These are phyloP conservation scores for Pythium phragmiticola DNA, from an alignment of 352 stramenopile genomes.

Conservation along the genomic window DNA sequence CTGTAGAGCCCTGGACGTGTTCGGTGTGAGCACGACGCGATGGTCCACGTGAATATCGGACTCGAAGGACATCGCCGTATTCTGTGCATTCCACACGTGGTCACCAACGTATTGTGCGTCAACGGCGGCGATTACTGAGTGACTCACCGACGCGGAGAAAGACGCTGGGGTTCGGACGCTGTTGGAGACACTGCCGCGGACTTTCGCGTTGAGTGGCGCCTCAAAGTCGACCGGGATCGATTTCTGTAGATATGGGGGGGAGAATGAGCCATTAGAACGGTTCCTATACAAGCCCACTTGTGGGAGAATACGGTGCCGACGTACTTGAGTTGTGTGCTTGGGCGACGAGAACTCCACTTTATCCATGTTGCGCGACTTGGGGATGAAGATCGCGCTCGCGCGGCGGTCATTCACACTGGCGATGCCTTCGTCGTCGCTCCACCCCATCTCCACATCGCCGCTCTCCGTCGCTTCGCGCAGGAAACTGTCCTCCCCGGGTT, in stretches of 20 bases:
- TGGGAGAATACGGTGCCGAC: neutral
- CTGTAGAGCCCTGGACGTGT: constrained; percentile 72
- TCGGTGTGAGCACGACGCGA: constrained; percentile 57
- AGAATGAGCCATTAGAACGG: too few species aligned
- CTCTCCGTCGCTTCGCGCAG: constrained; percentile 18
- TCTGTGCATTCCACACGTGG: constrained; percentile 23
- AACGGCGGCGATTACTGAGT: neutral
- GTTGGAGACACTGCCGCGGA: neutral
- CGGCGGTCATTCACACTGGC: constrained; percentile 27
- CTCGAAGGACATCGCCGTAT: constrained; percentile 59
- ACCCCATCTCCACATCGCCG: constrained; percentile 16
- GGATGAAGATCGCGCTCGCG: constrained; percentile 71
- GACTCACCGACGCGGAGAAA: constrained; percentile 19
- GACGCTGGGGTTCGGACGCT: neutral
- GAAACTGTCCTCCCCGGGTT: constrained; percentile 27
- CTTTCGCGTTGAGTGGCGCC: constrained; percentile 1
- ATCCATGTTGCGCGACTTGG: constrained; percentile 70
- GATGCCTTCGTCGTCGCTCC: constrained; percentile 35
- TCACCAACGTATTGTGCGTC: neutral
- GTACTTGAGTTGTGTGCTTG: constrained; percentile 4
- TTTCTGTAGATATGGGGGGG: constrained; percentile 5
- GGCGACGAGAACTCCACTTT: constrained; percentile 67
- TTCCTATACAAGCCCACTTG: too few species aligned
- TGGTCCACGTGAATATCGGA: constrained; percentile 72
- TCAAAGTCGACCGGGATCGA: neutral